A percentile compares a stretch with the other conserved stretches of the same genome.
These are phyloP conservation scores for Kwoniella mangroviensis DNA, from an alignment of 768 basidiomycete genomes.

Conservation along the genomic window DNA sequence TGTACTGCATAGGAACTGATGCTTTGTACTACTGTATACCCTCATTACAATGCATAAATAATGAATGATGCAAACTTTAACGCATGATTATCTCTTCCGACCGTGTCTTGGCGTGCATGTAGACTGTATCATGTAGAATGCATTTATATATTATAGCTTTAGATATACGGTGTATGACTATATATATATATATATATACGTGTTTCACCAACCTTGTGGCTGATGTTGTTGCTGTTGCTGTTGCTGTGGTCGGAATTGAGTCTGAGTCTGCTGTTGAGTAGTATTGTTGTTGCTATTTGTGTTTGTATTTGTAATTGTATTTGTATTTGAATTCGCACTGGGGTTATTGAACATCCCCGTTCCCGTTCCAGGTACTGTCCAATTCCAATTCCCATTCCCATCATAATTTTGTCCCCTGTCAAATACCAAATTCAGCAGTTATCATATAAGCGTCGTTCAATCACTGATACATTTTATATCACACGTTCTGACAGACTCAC, in stretches of 20 bases:
- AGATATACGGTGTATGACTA: background rate
- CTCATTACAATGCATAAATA: too few relatives aligned
- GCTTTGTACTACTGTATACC: too few relatives aligned
- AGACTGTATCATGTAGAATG: background rate
- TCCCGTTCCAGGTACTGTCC: background rate
- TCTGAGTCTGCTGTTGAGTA: constrained; percentile 1
- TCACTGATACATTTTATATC: background rate
- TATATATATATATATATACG: background rate
- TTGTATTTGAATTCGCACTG: background rate
- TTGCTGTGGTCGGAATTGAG: background rate
- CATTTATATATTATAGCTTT: background rate
- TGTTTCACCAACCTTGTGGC: background rate
- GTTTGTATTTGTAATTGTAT: background rate
- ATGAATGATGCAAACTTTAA: too few relatives aligned
- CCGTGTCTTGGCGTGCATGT: too few relatives aligned
- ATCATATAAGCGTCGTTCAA: too few relatives aligned
- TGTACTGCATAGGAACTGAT: too few relatives aligned
- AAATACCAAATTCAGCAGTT: background rate
- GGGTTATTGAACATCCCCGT: too few relatives aligned
- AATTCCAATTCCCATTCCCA: constrained; percentile 19
- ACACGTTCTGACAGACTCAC: constrained; percentile 23
- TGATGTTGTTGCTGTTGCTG: constrained; percentile 3
- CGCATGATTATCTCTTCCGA: too few relatives aligned
- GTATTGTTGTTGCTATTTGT: background rate
- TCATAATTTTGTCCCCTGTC: constrained; percentile 16